Percentiles rank a stretch among this genome's conserved stretches.
phyloP scores from a whole-genome alignment of 352 stramenopile species.

The Sclerospora graminicola region DNA sequence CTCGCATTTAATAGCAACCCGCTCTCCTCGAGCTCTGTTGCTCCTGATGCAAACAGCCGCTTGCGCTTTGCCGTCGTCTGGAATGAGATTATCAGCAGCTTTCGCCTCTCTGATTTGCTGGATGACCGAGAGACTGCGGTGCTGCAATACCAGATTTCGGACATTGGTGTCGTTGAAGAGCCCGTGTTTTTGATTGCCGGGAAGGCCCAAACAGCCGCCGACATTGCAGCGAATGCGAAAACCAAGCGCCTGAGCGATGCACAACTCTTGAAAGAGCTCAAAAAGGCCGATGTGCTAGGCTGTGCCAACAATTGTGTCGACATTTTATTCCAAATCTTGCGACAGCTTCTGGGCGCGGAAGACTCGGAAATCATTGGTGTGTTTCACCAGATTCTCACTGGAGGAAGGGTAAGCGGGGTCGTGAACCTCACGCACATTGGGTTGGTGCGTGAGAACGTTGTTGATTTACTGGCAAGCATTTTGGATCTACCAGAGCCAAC shows the following conservation, averaged over 20 bases:
- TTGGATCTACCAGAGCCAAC: slow-evolving; percentile 73
- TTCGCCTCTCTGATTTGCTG: slow-evolving; percentile 76
- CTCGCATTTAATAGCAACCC: slow-evolving; percentile 50
- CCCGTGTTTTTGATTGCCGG: slow-evolving; percentile 83
- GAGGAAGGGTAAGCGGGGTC: slow-evolving; percentile 32
- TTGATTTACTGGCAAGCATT: slow-evolving; percentile 76
- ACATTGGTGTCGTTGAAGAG: slow-evolving; percentile 69
- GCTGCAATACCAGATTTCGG: slow-evolving; percentile 84
- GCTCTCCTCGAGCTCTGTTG: slow-evolving; percentile 38
- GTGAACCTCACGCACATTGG: slow-evolving; percentile 70
- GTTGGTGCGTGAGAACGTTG: slow-evolving; percentile 72
- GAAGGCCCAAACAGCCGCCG: slow-evolving; percentile 53
- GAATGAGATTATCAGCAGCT: slow-evolving; percentile 87
- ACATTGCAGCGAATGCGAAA: slow-evolving; percentile 56
- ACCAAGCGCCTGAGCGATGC: slow-evolving; percentile 44
- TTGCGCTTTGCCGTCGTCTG: slow-evolving; percentile 82
- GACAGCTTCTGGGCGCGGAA: slow-evolving; percentile 60
- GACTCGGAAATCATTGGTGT: slow-evolving; percentile 53
- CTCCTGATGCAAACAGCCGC: slow-evolving; percentile 64
- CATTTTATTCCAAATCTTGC: slow-evolving; percentile 73
- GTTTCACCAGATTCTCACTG: slow-evolving; percentile 56
- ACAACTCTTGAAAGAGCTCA: slow-evolving; percentile 56
- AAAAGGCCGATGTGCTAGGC: slow-evolving; percentile 59
- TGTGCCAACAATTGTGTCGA: slow-evolving; percentile 74
- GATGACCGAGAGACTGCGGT: slow-evolving; percentile 83